Conservation (phyloP, 257 asterid genomes). For the Fraxinus pennsylvanica region DNA sequence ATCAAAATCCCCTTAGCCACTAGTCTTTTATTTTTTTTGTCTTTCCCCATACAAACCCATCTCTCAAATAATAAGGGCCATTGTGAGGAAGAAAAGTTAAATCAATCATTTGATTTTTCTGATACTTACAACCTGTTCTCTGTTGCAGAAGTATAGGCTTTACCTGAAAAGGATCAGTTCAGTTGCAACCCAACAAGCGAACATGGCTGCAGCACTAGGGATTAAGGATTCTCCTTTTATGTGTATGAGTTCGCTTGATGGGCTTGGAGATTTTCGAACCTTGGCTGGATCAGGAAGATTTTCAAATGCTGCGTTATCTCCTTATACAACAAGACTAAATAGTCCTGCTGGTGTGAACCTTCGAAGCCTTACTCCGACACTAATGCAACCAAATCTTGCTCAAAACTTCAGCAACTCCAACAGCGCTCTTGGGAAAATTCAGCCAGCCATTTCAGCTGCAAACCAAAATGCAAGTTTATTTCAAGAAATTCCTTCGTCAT, state of each 20-base stretch:
- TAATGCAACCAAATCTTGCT: constrained; percentile 50
- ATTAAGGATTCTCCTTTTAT: constrained; percentile 72
- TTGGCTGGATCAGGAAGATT: constrained; percentile 65
- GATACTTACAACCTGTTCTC: constrained; percentile 18
- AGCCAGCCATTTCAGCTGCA: constrained; percentile 38
- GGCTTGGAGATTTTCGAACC: constrained; percentile 65
- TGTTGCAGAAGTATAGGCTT: constrained; percentile 63
- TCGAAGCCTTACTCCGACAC: constrained; percentile 44
- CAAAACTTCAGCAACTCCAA: constrained; percentile 48
- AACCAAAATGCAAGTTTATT: constrained; percentile 55
- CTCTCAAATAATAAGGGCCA: not conserved
- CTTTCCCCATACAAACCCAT: not conserved
- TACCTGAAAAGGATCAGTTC: constrained; percentile 66
- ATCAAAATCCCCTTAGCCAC: not conserved
- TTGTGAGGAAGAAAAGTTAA: not conserved
- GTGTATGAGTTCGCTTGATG: constrained; percentile 65
- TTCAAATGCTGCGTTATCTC: constrained; percentile 48
- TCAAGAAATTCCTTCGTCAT: constrained; percentile 67
- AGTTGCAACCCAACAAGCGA: constrained; percentile 77
- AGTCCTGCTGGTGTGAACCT: constrained; percentile 58
- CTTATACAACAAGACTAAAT: constrained; percentile 60
- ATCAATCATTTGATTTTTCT: not conserved
- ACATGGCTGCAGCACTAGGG: constrained; percentile 84
- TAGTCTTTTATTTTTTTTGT: not conserved
- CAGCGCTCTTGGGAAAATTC: constrained; percentile 48